Percentiles rank a stretch among this genome's conserved stretches.
These are phyloP conservation scores for Boletellus deceptivus DNA, from an alignment of 1,284 basidiomycete genomes.

Conservation along the genomic window DNA sequence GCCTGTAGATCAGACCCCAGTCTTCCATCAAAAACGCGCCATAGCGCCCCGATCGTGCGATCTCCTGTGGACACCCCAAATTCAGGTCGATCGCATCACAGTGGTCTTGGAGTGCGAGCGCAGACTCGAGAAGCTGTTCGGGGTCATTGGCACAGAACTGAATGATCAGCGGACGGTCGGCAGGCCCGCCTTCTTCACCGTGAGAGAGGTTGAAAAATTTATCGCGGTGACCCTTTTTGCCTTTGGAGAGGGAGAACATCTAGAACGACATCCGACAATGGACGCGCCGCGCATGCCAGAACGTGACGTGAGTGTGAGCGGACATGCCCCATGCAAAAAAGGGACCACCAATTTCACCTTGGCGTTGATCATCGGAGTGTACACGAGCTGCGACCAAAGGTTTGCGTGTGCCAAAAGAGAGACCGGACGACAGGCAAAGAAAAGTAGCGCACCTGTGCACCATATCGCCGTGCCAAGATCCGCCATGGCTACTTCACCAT, in stretches of 20 bases:
- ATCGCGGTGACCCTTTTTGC: conserved; percentile 54
- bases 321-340: not conserved
- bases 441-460: conserved; percentile 57
- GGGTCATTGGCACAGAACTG: conserved; percentile 96
- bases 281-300: not conserved
- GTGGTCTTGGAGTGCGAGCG: conserved; percentile 67
- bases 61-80: conserved; percentile 95
- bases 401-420: not conserved
- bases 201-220: conserved; percentile 68
- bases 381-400: conserved; percentile 58
- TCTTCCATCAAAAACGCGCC: conserved; percentile 94
- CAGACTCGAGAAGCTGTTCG: conserved; percentile 72
- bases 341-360: conserved; percentile 47
- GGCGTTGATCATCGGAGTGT: conserved; percentile 98
- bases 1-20: conserved; percentile 80
- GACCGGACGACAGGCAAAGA: not conserved
- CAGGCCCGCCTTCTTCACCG: conserved; percentile 61
- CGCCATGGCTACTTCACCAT: conserved; percentile 74
- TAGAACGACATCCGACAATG: conserved; percentile 21
- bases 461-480: conserved; percentile 83
- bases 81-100: conserved; percentile 96
- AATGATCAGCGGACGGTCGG: conserved; percentile 85
- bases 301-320: not conserved
- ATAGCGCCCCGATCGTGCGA: conserved; percentile 85
- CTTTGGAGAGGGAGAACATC: conserved; percentile 62